Base-by-base conservation (phyloP, 805 yeast genomes). In the Candida maesae region DNA sequence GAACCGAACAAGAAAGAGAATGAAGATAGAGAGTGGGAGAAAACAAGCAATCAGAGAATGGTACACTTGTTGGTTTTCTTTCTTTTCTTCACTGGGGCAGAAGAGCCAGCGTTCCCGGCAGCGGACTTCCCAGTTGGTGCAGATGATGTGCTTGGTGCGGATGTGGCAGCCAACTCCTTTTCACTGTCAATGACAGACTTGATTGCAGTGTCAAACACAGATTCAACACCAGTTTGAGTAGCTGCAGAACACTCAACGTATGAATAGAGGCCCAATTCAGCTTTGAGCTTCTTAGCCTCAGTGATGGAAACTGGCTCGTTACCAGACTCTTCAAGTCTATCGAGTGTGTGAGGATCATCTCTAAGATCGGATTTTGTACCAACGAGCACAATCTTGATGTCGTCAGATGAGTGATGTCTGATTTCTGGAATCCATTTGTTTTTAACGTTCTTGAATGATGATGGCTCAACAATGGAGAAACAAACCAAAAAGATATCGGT, bases 221-320 rank as follows among this genome's bases (percentile, higher is more conserved):
- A 84, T 58, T 83, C 84, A 35, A 89, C 88, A 13, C 96, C 96
- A 39, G 73, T 74, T 64, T 88, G 96, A 16, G 91, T 82, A 11
- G 90, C 84, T 8, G 96, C 95, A 5, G 95, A 86, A 63, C 96
- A 88, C 66, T 89, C 96, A 46, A 84, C 67, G 61, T 85, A 88
- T 37, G 75, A 77, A 49, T 81, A 74, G 26, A 93, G 83, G 2
- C 85, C 83, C 36, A 82, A 67, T 31, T 83, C 87, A 51, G 76
- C 73, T 18, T 93, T 89, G 50, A 84, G 64, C 49, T 75, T 73
- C 30, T 61, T 58, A 26, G 91, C 95, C 55, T 86, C 87, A 19
- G 72, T 65, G 27, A 61, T 58, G 10, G 81, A 59, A 27, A 89
- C 70, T 17, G 93, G 93, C 41, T 73, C 72, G 47, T 71, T 67